phyloP scores from a whole-genome alignment of 768 basidiomycete genomes.

The Lactifluus subvellereus region DNA sequence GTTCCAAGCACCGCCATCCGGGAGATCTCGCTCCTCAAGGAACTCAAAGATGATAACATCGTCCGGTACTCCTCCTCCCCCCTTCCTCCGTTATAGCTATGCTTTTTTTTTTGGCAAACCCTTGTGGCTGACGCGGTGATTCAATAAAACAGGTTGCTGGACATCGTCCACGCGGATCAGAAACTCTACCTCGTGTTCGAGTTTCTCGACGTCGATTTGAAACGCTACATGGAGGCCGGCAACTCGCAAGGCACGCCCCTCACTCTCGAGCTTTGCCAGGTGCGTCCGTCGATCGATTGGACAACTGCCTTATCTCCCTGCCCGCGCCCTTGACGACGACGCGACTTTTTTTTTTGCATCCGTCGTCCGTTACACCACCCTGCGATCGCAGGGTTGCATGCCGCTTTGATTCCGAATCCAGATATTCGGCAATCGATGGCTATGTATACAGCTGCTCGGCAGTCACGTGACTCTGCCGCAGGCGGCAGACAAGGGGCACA shows the following conservation, averaged over 20 bases:
- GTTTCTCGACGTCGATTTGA: conserved; percentile 94
- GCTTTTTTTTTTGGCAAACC: too few species aligned
- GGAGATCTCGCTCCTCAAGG: conserved; percentile 95
- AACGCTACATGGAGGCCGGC: conserved; percentile 91
- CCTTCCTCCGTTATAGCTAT: too few species aligned
- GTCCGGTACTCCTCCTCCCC: conserved; percentile 58
- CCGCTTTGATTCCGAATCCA: background rate
- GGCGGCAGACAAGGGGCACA: background rate
- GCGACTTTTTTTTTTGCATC: background rate
- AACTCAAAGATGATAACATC: conserved; percentile 93
- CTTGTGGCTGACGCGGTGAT: background rate
- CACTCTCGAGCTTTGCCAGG: conserved; percentile 72
- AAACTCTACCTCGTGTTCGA: conserved; percentile 98
- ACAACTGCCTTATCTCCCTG: too few species aligned
- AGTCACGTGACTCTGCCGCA: conserved; percentile 17
- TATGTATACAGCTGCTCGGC: background rate
- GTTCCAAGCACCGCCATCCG: conserved; percentile 97
- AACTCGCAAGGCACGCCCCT: conserved; percentile 70
- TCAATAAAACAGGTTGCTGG: conserved; percentile 58
- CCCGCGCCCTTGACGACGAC: background rate
- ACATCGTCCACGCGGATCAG: conserved; percentile 95
- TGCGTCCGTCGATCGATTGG: conserved; percentile 33
- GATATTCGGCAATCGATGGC: background rate
- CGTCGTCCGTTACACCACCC: background rate
- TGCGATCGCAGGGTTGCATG: background rate